Conservation (phyloP, 1,139 yeast genomes). For the Eremothecium sinecaudum region DNA sequence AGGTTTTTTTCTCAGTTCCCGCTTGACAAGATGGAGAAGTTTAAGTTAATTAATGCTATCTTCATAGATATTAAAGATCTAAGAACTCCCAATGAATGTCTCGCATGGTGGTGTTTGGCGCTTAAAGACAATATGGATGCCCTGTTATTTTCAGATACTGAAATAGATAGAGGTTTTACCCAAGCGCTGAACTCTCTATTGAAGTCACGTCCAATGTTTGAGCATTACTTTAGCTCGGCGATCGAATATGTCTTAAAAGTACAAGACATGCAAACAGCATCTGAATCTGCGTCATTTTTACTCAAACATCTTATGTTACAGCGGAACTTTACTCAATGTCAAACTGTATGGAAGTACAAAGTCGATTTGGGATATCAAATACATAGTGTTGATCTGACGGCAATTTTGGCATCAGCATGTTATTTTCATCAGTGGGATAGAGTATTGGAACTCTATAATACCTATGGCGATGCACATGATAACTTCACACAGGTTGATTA, state of each 20-base stretch:
- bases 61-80: too few species aligned
- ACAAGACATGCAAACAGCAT: conserved; percentile 17
- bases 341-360: conserved; percentile 23
- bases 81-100: too few species aligned
- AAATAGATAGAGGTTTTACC: too few species aligned
- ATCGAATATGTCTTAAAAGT: too few species aligned
- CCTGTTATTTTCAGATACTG: too few species aligned
- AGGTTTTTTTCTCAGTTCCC: conserved; percentile 1
- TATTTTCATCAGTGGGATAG: conserved; percentile 15
- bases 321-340: conserved; percentile 13
- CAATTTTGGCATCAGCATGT: conserved; percentile 20
- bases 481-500: conserved; percentile 35
- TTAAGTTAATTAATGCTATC: too few species aligned
- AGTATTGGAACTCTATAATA: conserved; percentile 13
- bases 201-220: too few species aligned
- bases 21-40: background rate
- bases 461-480: conserved; percentile 25
- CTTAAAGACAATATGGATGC: too few species aligned
- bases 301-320: conserved; percentile 14
- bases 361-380: conserved; percentile 13
- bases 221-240: too few species aligned
- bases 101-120: too few species aligned
- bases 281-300: conserved; percentile 24
- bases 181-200: too few species aligned
- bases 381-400: conserved; percentile 20